Conservation (phyloP, 208 protist species). For the Leishmania gerbilli region DNA sequence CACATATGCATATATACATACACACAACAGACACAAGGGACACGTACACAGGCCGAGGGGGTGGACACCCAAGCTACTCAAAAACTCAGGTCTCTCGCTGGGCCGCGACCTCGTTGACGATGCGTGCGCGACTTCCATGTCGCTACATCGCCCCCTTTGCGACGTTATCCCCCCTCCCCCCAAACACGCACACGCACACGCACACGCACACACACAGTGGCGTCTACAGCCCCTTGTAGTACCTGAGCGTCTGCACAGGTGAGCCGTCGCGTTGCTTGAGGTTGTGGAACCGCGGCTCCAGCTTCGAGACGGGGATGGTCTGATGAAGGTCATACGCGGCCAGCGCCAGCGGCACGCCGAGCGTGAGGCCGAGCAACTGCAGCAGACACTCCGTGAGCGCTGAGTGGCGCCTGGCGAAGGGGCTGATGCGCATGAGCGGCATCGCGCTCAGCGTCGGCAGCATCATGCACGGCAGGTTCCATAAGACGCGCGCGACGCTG, state of each 20-base stretch:
- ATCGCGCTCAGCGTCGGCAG: conserved; percentile 88
- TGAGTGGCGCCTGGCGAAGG: conserved; percentile 35
- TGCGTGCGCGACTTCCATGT: background rate
- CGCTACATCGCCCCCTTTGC: background rate
- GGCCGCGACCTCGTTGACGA: background rate
- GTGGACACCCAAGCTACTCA: background rate
- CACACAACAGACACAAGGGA: background rate
- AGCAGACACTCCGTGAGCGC: conserved; percentile 51
- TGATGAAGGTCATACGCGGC: conserved; percentile 65
- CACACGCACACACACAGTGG: background rate
- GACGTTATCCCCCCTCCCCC: background rate
- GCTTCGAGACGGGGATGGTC: conserved; percentile 42
- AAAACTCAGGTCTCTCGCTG: background rate
- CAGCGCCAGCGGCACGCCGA: conserved; percentile 79
- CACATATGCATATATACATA: background rate
- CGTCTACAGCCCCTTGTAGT: conserved; percentile 86
- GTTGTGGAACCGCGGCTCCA: conserved; percentile 69
- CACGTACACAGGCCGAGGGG: background rate
- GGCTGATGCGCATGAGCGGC: conserved; percentile 44
- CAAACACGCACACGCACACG: background rate
- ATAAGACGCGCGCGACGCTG: conserved; percentile 72
- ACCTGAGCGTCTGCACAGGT: conserved; percentile 64
- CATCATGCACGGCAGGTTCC: conserved; percentile 86
- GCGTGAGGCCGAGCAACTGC: conserved; percentile 68
- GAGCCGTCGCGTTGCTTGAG: conserved; percentile 66